A percentile compares a stretch with the other conserved stretches of the same genome.
phyloP scores from a whole-genome alignment of 2,329 filamentous ascomycete genomes.

The Nannizzia gypsea region DNA sequence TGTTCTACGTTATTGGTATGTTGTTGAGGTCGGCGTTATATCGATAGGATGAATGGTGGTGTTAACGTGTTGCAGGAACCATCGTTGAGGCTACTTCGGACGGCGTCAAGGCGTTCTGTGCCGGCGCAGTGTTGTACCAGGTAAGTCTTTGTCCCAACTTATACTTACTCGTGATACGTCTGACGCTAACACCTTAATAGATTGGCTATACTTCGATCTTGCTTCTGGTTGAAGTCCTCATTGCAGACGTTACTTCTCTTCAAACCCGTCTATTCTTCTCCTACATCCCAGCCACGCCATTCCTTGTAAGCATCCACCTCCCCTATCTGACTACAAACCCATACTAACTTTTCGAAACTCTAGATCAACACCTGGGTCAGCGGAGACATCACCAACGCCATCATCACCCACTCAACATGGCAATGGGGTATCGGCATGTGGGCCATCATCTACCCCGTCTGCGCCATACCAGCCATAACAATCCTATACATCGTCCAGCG shows the following conservation, averaged over 20 bases:
- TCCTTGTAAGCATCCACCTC: conserved; percentile 30
- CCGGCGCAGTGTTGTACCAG: conserved; percentile 49
- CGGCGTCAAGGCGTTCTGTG: conserved; percentile 42
- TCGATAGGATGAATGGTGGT: neutral
- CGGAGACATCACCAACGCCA: conserved; percentile 43
- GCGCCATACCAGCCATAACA: conserved; percentile 43
- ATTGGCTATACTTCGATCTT: conserved; percentile 53
- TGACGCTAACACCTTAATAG: conserved; percentile 19
- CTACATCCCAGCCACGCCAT: conserved; percentile 50
- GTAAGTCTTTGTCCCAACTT: conserved; percentile 12
- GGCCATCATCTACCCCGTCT: conserved; percentile 48
- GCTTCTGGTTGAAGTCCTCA: conserved; percentile 51
- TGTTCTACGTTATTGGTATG: conserved; percentile 44
- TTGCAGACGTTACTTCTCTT: conserved; percentile 53
- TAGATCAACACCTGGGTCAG: conserved; percentile 52
- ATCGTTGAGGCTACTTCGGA: conserved; percentile 45
- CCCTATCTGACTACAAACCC: neutral
- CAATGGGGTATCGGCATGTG: conserved; percentile 55
- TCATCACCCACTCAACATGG: conserved; percentile 44
- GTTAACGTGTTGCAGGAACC: conserved; percentile 30
- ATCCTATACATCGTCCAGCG: conserved; percentile 41
- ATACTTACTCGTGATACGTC: neutral
- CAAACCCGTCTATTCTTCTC: conserved; percentile 53
- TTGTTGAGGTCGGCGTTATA: neutral
- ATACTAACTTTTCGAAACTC: neutral